Evolutionary conservation across 805 yeast species (phyloP), one percentile per base, ranked within the genome.

Genomic region (Ogataea populi-albae): DNA sequence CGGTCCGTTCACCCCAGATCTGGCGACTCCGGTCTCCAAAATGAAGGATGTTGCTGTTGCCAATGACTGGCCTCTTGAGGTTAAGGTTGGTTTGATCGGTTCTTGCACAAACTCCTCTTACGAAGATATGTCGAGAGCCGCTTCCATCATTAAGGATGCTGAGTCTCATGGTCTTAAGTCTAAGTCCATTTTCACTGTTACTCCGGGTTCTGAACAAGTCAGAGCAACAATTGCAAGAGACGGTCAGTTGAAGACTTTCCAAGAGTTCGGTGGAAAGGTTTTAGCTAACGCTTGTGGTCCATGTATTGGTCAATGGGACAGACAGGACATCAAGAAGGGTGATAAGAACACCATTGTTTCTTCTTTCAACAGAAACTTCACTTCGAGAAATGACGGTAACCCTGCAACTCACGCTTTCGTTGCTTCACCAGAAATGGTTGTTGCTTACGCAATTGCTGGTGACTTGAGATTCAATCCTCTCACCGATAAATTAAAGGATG

Each of bases 281-380:
- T 74, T 91, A 52, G 96, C 98, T 36, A 91, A 91, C 63, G 98
- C 98, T 15, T 91, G 98, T 75, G 98, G 98, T 51, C 98, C 98
- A 57, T 91, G 98, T 72, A 91, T 91, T 60, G 98, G 98, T 40
- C 98, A 91, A 73, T 91, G 98, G 98, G 96, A 93, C 63, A 84
- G 98, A 71, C 73, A 75, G 47, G 95, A 86, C 59, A 75, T 85
- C 43, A 54, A 62, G 54, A 63, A 63, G 59, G 68, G 68, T 53
- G 87, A 81, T 46, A 71, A 72, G 53, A 89, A 88, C 65, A 86
- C 98, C 35, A 93, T 91, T 51, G 89, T 91, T 66, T 88, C 98
- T 5, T 89, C 97, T 9, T 91, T 89, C 77, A 91, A 91, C 79
- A 84, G 98, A 75, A 91, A 91, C 68, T 91, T 91, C 76, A 82